Evolutionary conservation across 257 asterid genomes (phyloP).

Genomic region (Leonotis leonurus): DNA sequence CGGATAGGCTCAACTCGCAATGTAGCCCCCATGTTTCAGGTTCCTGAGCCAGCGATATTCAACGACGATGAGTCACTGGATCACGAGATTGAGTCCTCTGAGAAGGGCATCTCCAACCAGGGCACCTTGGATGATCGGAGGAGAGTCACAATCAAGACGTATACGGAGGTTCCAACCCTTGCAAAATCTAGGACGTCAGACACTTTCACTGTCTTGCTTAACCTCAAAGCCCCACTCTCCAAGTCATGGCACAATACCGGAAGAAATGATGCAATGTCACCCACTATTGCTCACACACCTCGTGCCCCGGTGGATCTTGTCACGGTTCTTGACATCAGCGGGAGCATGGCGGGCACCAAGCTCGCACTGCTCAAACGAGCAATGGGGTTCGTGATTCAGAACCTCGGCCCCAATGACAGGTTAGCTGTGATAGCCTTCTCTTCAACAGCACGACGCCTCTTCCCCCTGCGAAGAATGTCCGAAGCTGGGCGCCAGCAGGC

Average conservation of each 20-base stretch:
- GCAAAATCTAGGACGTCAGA: slow-evolving; percentile 31
- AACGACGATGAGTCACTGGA: slow-evolving; percentile 87
- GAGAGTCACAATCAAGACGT: slow-evolving; percentile 49
- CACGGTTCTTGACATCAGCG: slow-evolving; percentile 93
- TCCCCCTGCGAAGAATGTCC: slow-evolving; percentile 84
- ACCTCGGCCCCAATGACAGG: slow-evolving; percentile 87
- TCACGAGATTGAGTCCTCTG: slow-evolving; percentile 24
- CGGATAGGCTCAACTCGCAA: slow-evolving; percentile 53
- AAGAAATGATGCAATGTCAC: slow-evolving; percentile 22
- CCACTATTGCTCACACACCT: slow-evolving; percentile 38
- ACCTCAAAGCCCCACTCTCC: slow-evolving; percentile 85
- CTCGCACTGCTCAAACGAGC: slow-evolving; percentile 91
- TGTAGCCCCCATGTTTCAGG: slow-evolving; percentile 32
- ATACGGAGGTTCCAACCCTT: slow-evolving; percentile 64
- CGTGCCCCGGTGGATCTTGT: slow-evolving; percentile 98
- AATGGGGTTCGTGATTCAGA: slow-evolving; percentile 96
- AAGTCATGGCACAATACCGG: slow-evolving; percentile 32
- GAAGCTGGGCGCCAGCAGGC: slow-evolving; percentile 87
- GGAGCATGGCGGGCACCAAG: slow-evolving; percentile 99
- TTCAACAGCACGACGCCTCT: slow-evolving; percentile 89
- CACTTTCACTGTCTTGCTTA: slow-evolving; percentile 57
- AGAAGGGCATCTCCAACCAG: slow-evolving; percentile 23
- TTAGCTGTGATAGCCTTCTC: slow-evolving; percentile 89
- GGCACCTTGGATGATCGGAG: slow-evolving; percentile 23
- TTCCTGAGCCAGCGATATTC: slow-evolving; percentile 75